Evolutionary conservation across 352 stramenopile genomes (phyloP).

Genomic region (Phytophthora cajani): DNA sequence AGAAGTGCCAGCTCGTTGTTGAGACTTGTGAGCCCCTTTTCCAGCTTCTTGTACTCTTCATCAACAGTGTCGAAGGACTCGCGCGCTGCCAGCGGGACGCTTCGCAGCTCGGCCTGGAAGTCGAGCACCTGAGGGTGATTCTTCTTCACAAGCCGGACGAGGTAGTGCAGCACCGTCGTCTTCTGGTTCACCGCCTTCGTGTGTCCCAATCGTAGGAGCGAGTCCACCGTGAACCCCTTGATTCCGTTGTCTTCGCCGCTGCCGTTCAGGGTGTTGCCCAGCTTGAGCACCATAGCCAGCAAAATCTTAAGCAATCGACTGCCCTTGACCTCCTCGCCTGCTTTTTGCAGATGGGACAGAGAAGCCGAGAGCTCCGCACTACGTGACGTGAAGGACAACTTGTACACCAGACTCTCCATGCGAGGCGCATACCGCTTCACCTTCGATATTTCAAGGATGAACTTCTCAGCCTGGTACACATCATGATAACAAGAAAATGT

Average conservation of each 20-base stretch:
- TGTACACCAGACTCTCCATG: slow-evolving; percentile 86
- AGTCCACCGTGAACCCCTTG: slow-evolving; percentile 96
- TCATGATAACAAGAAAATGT: neutral
- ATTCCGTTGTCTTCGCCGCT: slow-evolving; percentile 87
- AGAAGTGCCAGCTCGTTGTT: slow-evolving; percentile 53
- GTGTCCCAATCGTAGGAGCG: slow-evolving; percentile 91
- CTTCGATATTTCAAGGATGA: slow-evolving; percentile 88
- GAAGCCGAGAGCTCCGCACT: slow-evolving; percentile 84
- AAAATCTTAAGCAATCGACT: slow-evolving; percentile 94
- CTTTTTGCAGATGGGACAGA: slow-evolving; percentile 85
- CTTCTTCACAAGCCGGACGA: slow-evolving; percentile 96
- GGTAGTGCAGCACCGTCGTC: slow-evolving; percentile 98
- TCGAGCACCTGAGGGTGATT: slow-evolving; percentile 94
- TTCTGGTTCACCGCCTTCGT: slow-evolving; percentile 98
- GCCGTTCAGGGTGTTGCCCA: slow-evolving; percentile 97
- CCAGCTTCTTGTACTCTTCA: slow-evolving; percentile 69
- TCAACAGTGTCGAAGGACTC: slow-evolving; percentile 77
- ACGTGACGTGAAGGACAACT: slow-evolving; percentile 73
- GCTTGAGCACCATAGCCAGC: slow-evolving; percentile 96
- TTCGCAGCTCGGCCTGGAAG: slow-evolving; percentile 92
- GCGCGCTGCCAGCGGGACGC: slow-evolving; percentile 84
- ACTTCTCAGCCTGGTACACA: slow-evolving; percentile 74
- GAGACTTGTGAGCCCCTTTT: slow-evolving; percentile 56
- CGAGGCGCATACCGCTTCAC: slow-evolving; percentile 71
- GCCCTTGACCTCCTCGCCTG: slow-evolving; percentile 94